These are phyloP conservation scores for Trichomonas tenax DNA, from an alignment of 208 protist genomes.

Conservation along the genomic window DNA sequence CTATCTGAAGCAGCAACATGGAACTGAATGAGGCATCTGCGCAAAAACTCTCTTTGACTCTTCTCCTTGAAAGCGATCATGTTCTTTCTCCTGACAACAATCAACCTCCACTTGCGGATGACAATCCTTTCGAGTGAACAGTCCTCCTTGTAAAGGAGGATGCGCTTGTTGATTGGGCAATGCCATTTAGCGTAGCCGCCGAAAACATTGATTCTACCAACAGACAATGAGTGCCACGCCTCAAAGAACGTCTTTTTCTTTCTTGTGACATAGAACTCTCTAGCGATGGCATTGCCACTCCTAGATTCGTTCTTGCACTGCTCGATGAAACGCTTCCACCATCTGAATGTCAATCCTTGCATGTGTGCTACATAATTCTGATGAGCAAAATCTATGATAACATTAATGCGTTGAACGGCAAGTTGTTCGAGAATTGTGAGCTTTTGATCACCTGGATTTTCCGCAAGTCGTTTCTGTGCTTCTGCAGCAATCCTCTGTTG, in stretches of 20 bases:
- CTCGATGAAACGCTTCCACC: background rate
- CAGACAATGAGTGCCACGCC: background rate
- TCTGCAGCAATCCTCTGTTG: background rate
- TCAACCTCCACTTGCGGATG: background rate
- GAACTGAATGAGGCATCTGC: background rate
- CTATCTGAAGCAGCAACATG: background rate
- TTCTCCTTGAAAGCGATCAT: background rate
- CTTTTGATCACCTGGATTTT: background rate
- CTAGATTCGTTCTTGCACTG: background rate
- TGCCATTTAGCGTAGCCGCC: background rate
- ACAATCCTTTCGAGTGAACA: background rate
- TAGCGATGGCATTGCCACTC: background rate
- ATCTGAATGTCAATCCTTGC: background rate
- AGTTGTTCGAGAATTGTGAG: background rate
- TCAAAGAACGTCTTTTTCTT: background rate
- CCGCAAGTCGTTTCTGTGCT: background rate
- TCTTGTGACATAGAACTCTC: background rate
- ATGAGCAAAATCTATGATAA: background rate
- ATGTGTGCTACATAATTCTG: background rate
- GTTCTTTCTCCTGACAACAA: background rate
- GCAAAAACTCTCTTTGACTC: background rate
- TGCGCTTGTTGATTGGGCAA: background rate
- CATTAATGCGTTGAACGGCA: background rate
- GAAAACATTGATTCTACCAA: background rate
- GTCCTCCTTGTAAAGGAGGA: background rate